Percentiles rank a stretch among this genome's conserved stretches.
These are phyloP conservation scores for Annona cherimola DNA, from an alignment of 164 flowering plant genomes.

Conservation along the genomic window DNA sequence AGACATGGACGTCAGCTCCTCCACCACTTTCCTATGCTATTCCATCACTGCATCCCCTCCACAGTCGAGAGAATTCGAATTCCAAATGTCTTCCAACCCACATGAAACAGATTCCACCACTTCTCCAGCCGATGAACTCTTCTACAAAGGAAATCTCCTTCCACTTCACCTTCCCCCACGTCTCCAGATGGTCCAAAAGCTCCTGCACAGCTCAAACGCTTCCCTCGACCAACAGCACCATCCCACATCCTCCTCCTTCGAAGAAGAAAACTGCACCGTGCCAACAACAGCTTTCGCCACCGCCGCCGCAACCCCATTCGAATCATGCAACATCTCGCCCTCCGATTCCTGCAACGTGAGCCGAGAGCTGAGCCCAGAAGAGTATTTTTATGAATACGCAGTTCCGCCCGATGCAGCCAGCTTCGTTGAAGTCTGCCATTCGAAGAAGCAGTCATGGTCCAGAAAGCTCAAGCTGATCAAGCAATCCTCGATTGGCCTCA, in stretches of 20 bases:
- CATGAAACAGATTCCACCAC: constrained; percentile 33
- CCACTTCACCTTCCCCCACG: constrained; percentile 89
- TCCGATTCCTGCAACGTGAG: constrained; percentile 59
- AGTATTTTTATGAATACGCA: constrained; percentile 53
- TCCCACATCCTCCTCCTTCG: constrained; percentile 9
- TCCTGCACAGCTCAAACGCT: constrained; percentile 34
- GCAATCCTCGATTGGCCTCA: constrained; percentile 39
- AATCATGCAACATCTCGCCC: constrained; percentile 58
- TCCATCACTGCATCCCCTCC: constrained; percentile 23
- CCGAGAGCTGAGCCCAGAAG: constrained; percentile 56
- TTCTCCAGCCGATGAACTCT: constrained; percentile 89
- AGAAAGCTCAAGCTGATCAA: constrained; percentile 54
- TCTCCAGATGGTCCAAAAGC: constrained; percentile 66
- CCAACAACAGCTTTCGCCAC: constrained; percentile 1
- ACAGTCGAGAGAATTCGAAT: constrained; percentile 72
- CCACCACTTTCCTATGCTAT: constrained; percentile 26
- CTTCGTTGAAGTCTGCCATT: constrained; percentile 18
- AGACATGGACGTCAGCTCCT: constrained; percentile 68
- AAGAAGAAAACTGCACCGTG: constrained; percentile 11
- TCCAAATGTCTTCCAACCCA: constrained; percentile 50
- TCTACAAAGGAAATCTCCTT: constrained; percentile 85
- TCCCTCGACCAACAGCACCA: constrained; percentile 4
- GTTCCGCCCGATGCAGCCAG: constrained; percentile 6
- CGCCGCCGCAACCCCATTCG: constrained; percentile 29
- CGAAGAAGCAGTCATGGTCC: constrained; percentile 41